Base-by-base conservation (phyloP, 169 alveolate species). In the Plasmodium vivax region DNA sequence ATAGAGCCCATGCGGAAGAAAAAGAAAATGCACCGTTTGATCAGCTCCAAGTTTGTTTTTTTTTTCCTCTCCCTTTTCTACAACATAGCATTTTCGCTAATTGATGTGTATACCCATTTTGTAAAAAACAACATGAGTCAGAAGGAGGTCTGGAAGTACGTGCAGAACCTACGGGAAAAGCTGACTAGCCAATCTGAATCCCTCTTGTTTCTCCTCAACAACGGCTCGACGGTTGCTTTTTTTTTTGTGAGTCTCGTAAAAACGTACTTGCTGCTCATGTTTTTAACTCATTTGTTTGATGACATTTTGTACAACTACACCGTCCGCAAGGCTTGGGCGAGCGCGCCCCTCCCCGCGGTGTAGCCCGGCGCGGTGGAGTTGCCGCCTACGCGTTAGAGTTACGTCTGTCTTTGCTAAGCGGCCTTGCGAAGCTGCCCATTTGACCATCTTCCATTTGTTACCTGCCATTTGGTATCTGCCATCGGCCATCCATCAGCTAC, bases 261-360 rank as follows among this genome's bases (percentile, higher is more conserved):
- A 79, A 58, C 87, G 5, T 90, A 81, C 54, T 36, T 90, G 5
- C 14, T 90, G 47, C 81, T 62, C 3, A 90, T 90, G 58, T 90
- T 90, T 90, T 81, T 90, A 79, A 58, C 75, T 23, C 73, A 81
- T 58, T 81, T 90, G 83, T 90, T 90, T 90, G 84, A 90, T 80
- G 94, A 90, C 54, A 41, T 90, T 43, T 68, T 90, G 32, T 71
- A 90, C 54, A 90, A 62, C 16, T 62, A 23, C 77, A 23, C 32
- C 62, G 43, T 74, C 34, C 58, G 34, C 62, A 54, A 58, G 23
- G 56, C 80, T 38, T 71, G 84, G 34, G 43, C 27, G 58, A 84
- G 51, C 45, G 32, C n/a, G 19, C 77, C 77, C 32, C 77, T 68
- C 77, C 38, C 77, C 32, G 38, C 38, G 38, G 9, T 38, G 14